Base-by-base conservation (phyloP, 208 protist species). In the Crithidia fasciculata region DNA sequence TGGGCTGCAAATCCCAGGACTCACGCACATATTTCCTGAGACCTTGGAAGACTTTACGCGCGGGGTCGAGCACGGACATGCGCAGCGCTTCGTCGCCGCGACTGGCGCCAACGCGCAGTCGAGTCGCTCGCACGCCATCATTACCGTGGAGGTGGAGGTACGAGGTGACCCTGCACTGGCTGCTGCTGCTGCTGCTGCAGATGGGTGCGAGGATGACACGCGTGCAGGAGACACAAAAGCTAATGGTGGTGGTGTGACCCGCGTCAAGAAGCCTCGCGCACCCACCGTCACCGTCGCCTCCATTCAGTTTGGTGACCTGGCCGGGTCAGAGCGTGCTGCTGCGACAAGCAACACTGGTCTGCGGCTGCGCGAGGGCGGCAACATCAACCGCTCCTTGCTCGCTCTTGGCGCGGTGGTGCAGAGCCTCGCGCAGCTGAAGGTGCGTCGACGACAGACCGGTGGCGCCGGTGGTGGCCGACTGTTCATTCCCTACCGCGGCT, bases 381-480 rank as follows among this genome's bases (percentile, higher is more conserved):
- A 95, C 74, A 98, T 98, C 73, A 98, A 98, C 68, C 80, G 88
- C 39, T 98, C 97, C 6, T 82, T 98, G 55, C 84, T 98, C 9
- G 95, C 95, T 0, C 88, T 98, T 43, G 93, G 94, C 61, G 92
- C 90, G 19, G 96, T 98, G 9, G 97, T 98, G 47, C 97, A 97
- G 70, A 88, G 88, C 15, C 80, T 98, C 10, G 87, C 63, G 2
- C 72, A 87, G 49, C 78, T 78, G 61, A 85, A 82, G 45, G 66
- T 66, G 18, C 18, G 61, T 18, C 40, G 43, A 18, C 74, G 54
- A 0, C 74, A 80, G 47, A 80, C 74, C 8, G 62, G 47, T 18
- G 74, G 74, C 13, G 50, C 47, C 13, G 57, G 64, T 15, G 76
- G 76, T 4, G 49, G 64, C 63, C 67, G 61, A 40, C 68, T 84